Conservation (phyloP, 1,284 basidiomycete genomes). For the Pseudozyma pruni region DNA sequence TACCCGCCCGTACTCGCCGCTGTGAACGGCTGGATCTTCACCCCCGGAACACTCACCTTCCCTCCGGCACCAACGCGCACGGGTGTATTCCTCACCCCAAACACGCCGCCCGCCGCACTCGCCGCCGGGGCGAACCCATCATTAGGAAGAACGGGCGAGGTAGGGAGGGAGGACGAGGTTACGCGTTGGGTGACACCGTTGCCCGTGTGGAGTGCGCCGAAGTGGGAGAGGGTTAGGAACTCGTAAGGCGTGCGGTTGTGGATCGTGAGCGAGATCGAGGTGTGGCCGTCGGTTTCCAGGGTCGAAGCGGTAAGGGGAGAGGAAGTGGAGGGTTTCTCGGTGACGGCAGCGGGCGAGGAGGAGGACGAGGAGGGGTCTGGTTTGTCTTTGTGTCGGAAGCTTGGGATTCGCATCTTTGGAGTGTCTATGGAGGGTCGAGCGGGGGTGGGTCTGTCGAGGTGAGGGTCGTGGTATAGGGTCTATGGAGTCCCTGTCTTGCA, state of each 20-base stretch:
- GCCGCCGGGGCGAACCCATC: not conserved
- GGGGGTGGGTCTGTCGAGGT: not conserved
- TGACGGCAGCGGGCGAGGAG: too few relatives aligned
- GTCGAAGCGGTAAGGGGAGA: not conserved
- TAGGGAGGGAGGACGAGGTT: constrained; percentile 21
- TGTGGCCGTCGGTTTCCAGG: constrained; percentile 13
- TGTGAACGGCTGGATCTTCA: constrained; percentile 23
- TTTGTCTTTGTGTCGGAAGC: constrained; percentile 21
- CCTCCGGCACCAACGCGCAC: constrained; percentile 3
- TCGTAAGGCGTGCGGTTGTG: constrained; percentile 34
- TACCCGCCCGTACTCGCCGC: constrained; percentile 31
- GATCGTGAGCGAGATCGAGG: constrained; percentile 22
- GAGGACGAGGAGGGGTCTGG: too few relatives aligned
- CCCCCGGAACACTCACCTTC: constrained; percentile 8
- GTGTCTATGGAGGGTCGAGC: too few relatives aligned
- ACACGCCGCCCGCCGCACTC: constrained; percentile 1
- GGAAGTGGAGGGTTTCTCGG: constrained; percentile 10
- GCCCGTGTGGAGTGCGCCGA: constrained; percentile 32
- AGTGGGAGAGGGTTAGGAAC: constrained; percentile 26
- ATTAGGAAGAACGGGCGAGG: constrained; percentile 5
- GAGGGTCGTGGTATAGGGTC: not conserved
- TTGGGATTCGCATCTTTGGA: constrained; percentile 20
- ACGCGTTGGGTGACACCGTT: constrained; percentile 5
- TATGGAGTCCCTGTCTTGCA: too few relatives aligned
- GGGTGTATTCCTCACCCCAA: constrained; percentile 28